Conservation (phyloP, 202 grass and related monocot genomes). For the Saccharum hybrid region DNA sequence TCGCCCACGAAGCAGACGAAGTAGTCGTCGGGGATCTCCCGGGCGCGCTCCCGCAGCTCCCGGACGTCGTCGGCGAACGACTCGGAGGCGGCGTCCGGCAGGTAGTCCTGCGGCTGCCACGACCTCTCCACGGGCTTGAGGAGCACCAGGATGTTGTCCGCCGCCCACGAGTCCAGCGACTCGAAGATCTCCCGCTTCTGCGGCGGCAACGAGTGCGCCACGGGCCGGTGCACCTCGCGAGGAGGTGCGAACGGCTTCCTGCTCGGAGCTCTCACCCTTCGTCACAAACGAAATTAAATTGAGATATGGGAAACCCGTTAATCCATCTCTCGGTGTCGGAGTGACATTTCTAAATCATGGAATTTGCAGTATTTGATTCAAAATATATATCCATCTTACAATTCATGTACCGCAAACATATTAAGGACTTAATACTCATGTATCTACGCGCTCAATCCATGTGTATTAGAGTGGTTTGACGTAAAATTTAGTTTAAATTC, state of each 20-base stretch:
- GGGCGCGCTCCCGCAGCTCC: constrained; percentile 48
- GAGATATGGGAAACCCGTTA: too few relatives aligned
- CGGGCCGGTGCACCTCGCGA: constrained; percentile 21
- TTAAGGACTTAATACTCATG: too few relatives aligned
- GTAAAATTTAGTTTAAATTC: too few relatives aligned
- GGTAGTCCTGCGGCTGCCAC: constrained; percentile 86
- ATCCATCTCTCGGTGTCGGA: too few relatives aligned
- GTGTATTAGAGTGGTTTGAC: too few relatives aligned
- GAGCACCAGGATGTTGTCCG: constrained; percentile 52
- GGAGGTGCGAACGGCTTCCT: constrained; percentile 33
- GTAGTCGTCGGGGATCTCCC: constrained; percentile 60
- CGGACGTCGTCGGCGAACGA: constrained; percentile 56
- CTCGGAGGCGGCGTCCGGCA: constrained; percentile 55
- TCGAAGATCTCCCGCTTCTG: constrained; percentile 76
- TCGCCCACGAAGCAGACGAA: constrained; percentile 61
- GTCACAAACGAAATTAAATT: too few relatives aligned
- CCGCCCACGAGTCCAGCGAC: constrained; percentile 53
- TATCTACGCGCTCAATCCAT: too few relatives aligned
- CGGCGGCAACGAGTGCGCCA: constrained; percentile 55
- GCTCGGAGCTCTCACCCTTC: constrained; percentile 16
- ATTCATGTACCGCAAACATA: too few relatives aligned
- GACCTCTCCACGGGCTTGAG: constrained; percentile 68
- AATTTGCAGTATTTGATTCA: too few relatives aligned
- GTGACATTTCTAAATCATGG: too few relatives aligned
- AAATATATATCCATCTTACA: too few relatives aligned